Conservation (phyloP, 2,329 filamentous ascomycete species). For the Myriosclerotinia scirpicola region DNA sequence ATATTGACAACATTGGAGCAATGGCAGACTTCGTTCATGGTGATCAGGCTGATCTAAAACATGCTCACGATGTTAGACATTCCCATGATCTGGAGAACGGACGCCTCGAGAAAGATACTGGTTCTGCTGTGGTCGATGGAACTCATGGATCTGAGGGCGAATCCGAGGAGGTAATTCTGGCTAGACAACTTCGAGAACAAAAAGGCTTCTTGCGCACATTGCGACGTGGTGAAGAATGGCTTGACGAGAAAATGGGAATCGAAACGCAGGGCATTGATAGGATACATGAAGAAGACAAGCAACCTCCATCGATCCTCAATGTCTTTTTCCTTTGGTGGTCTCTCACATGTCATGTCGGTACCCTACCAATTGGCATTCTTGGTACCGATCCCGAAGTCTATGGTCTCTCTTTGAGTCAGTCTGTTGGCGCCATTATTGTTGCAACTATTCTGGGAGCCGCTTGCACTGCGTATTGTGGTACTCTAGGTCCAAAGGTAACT, state of each 20-base stretch:
- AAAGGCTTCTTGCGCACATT: slow-evolving; percentile 35
- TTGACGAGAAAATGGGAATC: slow-evolving; percentile 48
- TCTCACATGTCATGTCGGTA: slow-evolving; percentile 45
- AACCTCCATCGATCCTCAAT: slow-evolving; percentile 45
- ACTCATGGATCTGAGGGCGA: slow-evolving; percentile 19
- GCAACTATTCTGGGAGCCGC: slow-evolving; percentile 45
- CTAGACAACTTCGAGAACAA: slow-evolving; percentile 33
- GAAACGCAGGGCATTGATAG: slow-evolving; percentile 51
- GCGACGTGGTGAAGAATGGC: slow-evolving; percentile 43
- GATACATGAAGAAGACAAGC: slow-evolving; percentile 47
- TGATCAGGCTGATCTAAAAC: slow-evolving; percentile 33
- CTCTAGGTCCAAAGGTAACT: slow-evolving; percentile 45
- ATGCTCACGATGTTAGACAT: slow-evolving; percentile 30
- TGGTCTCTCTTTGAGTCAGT: slow-evolving; percentile 48
- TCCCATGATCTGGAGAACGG: slow-evolving; percentile 34
- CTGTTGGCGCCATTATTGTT: slow-evolving; percentile 44
- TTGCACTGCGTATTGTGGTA: slow-evolving; percentile 45
- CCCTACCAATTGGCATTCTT: slow-evolving; percentile 46
- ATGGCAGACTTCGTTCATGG: slow-evolving; percentile 36
- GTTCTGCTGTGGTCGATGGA: slow-evolving; percentile 15
- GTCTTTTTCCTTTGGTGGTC: slow-evolving; percentile 49
- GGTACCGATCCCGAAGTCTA: slow-evolving; percentile 46
- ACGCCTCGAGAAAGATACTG: slow-evolving; percentile 26
- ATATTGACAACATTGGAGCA: slow-evolving; percentile 7
- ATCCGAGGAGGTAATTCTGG: slow-evolving; percentile 31